Evolutionary conservation across 2,329 filamentous ascomycete genomes (phyloP), one percentile per base, ranked within the genome.

Genomic region (Fusarium tricinctum): DNA sequence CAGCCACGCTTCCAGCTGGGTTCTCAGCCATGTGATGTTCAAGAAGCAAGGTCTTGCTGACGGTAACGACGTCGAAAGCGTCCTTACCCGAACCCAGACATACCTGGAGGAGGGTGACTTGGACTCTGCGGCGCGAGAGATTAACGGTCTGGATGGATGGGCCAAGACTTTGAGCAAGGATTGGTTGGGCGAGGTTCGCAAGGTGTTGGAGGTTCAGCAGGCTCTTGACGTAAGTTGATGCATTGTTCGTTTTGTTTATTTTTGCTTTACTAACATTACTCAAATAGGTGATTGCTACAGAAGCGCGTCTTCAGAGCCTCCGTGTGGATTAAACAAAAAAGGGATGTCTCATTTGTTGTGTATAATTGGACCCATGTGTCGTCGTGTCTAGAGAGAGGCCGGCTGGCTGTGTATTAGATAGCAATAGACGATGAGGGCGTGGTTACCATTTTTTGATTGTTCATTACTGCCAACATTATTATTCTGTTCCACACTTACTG

Each of bases 21-120:
- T 97, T 46, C 84, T 99, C 74, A 97, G 93, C 84, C 97, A 97
- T 82, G 86, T 98, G 52, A 89, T 98, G 83, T 98, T 99, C 88
- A 94, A 93, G 85, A 98, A 98, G 87, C 90, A 92, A 75, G 92
- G 92, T 12, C 84, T 96, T 46, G 91, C 93, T 1, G 89, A 89
- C 23, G 94, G 95, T 20, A 87, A 93, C 72, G 95, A 98, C 76
- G 95, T 98, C 22, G 96, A 99, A 85, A 97, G 94, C 75, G 91
- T 98, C 62, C 86, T 99, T 46, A 92, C 92, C 4, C 87, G 96
- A 67, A 95, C 96, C 2, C 94, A 99, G 81, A 94, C 90, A 9
- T 87, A 93, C 72, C 86, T 99, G 20, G 94, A 99, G 82, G 93
- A 98, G 81, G 96, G 96, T 22, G 91, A 97, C 76, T 81, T 99